A percentile compares a stretch with the other conserved stretches of the same genome.
Conservation (phyloP, 192 early-diverging fungal species). For the Lobosporangium transversale region DNA sequence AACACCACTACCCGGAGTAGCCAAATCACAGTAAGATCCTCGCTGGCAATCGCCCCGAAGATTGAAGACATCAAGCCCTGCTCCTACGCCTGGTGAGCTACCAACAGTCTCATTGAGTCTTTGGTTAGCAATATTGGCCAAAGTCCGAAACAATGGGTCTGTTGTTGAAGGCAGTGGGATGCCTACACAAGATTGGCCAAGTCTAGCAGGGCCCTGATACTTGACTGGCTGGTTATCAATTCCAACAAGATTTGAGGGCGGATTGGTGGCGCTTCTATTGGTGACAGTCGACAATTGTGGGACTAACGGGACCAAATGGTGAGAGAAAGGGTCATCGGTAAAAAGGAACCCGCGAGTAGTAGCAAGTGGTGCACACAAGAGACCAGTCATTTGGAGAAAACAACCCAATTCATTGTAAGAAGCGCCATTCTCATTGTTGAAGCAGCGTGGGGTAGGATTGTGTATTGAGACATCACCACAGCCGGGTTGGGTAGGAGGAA, state of each 20-base stretch:
- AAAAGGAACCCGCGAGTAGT: slow-evolving; percentile 42
- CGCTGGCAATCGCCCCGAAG: slow-evolving; percentile 35
- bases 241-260: slow-evolving; percentile 17
- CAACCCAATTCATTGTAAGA: slow-evolving; percentile 13
- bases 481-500: slow-evolving; percentile 30
- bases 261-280: slow-evolving; percentile 21
- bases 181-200: slow-evolving; percentile 25
- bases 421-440: slow-evolving; percentile 4
- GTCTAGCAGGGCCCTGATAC: slow-evolving; percentile 23
- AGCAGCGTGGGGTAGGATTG: slow-evolving; percentile 15
- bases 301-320: slow-evolving; percentile 2
- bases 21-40: slow-evolving; percentile 32
- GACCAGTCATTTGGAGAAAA: slow-evolving; percentile 24
- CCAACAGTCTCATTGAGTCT: slow-evolving; percentile 13
- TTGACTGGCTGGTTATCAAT: slow-evolving; percentile 25
- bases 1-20: slow-evolving; percentile 1
- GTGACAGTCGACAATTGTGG: slow-evolving; percentile 9
- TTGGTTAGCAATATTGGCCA: slow-evolving; percentile 20
- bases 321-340: slow-evolving; percentile 5
- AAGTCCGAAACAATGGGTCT: slow-evolving; percentile 34
- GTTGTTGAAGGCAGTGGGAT: slow-evolving; percentile 14
- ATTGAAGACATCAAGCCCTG: slow-evolving; percentile 14
- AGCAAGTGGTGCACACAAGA: slow-evolving; percentile 36
- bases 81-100: slow-evolving; percentile 7
- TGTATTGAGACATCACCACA: slow-evolving; percentile 24